Evolutionary conservation across 108 stramenopile genomes (phyloP), one percentile per base, ranked within the genome.

Genomic region (Schizochytrium sp.): DNA sequence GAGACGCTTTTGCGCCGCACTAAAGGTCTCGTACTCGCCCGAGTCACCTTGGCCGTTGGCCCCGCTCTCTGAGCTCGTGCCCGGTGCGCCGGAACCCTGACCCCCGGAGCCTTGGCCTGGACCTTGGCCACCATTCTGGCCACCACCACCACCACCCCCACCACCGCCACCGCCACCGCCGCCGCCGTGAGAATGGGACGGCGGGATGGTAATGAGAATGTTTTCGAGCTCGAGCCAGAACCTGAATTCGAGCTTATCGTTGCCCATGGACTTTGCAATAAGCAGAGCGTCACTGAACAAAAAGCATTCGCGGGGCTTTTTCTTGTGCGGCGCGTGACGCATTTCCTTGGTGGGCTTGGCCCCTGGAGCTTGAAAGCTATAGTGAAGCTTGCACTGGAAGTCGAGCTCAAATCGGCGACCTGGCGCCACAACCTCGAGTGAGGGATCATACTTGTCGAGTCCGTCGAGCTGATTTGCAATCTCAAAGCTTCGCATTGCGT

Each of bases 301-400:
- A 53, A 53, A 83, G 51, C 45, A 83, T 34, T 83, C 48, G 51
- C 76, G 76, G 0, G 76, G 76, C 76, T 83, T 83, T 45, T 83
- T 83, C 76, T 83, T 83, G 51, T 53, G 51, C 6, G 76, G 76
- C 12, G 76, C 76, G 23, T 83, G 76, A 16, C 76, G 76, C 76
- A 83, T 83, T 34, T 83, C 76, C 51, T 83, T 83, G 23, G 76
- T 83, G 8, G 76, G 76, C 76, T 83, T 83, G 8, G 76, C 76
- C 16, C 76, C 76, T 12, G 76, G 76, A 53, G 76, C 51, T 23
- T 83, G 76, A 5, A 83, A 83, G 51, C 48, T 53, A 23, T 83
- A 83, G 51, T 83, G 76, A 23, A 83, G 48, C 51, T 83, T 83
- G 28, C 76, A 83, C 76, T 83, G 76, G 51, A 83, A 83, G 10